Evolutionary conservation across 1,139 yeast genomes (phyloP), one percentile per base, ranked within the genome.

Genomic region (Saccharomyces hybrid): DNA sequence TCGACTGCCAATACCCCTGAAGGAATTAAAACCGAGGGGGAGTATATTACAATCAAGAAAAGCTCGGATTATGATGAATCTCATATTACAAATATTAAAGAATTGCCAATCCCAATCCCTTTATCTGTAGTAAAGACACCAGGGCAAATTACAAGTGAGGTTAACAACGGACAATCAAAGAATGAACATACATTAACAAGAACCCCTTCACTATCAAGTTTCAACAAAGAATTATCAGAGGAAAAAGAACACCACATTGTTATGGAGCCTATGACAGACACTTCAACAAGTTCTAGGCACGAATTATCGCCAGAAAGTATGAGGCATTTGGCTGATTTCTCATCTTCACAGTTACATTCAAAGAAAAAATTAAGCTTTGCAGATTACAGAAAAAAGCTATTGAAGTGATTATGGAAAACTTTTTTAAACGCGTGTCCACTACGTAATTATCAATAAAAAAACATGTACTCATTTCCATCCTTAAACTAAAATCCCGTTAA

Each of bases 331-430:
- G 50, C 26, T 31, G 56, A 52, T 41, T 44, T 30, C 11, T 49
- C 58, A 5, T 16, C 52, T 0, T 34, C 50, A 34, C 41, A 23
- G 9, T 23, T 30, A 27, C 49, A 8, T 14, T 44, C 28, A 47
- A 70, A 69, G 59, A 88, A 88, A 74, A 86, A 87, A 69, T 73
- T 88, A 57, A 85, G 91, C 38, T 84, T 88, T 71, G 95, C 95
- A 1, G 96, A 88, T 66, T 88, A 88, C 69, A 84, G 83, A 68
- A 84, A 82, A 73, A 85, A 84, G 70, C 82, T 79, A 77, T 81
- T 79, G 63, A 59, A 61, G 50, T 60, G 53, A 47, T 2, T 6
- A 8, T 7, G 13, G 14, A 30, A 30, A 11, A 30, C n/a, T 30
- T 11, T 20, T 20, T 20, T 20, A 20, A 20, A 20, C 4, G 23